These are phyloP conservation scores for Fraxinus anomala DNA, from an alignment of 257 asterid genomes.

Conservation along the genomic window DNA sequence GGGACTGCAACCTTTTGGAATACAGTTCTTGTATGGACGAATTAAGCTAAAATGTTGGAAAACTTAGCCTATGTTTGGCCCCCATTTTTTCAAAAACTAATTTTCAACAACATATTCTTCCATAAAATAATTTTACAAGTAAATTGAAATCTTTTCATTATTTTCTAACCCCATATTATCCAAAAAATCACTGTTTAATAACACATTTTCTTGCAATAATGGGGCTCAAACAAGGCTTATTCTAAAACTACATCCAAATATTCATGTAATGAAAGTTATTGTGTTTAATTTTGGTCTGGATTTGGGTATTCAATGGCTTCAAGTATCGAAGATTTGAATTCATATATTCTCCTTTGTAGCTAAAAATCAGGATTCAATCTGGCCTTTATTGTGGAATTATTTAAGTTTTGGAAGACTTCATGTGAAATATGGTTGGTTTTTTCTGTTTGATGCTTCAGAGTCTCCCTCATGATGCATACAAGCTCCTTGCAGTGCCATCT, in stretches of 20 bases:
- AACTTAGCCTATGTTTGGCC: background rate
- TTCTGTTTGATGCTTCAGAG: slow-evolving; percentile 49
- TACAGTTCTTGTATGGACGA: background rate
- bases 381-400: slow-evolving; percentile 8
- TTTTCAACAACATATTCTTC: too few species aligned
- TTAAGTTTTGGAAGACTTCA: slow-evolving; percentile 5
- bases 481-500: slow-evolving; percentile 98
- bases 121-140: too few species aligned
- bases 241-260: background rate
- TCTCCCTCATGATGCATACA: slow-evolving; percentile 96
- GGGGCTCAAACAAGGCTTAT: too few species aligned
- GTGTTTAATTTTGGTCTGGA: background rate
- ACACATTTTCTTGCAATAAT: too few species aligned
- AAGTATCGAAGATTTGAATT: background rate
- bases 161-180: too few species aligned
- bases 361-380: slow-evolving; percentile 4
- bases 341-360: background rate
- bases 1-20: background rate
- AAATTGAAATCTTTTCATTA: too few species aligned
- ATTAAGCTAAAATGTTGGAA: background rate
- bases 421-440: slow-evolving; percentile 19
- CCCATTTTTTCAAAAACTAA: too few species aligned
- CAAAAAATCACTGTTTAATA: too few species aligned
- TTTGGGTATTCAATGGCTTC: slow-evolving; percentile 2
- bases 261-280: background rate